phyloP scores from a whole-genome alignment of 78 protist genomes.

The Capsaspora owczarzaki region DNA sequence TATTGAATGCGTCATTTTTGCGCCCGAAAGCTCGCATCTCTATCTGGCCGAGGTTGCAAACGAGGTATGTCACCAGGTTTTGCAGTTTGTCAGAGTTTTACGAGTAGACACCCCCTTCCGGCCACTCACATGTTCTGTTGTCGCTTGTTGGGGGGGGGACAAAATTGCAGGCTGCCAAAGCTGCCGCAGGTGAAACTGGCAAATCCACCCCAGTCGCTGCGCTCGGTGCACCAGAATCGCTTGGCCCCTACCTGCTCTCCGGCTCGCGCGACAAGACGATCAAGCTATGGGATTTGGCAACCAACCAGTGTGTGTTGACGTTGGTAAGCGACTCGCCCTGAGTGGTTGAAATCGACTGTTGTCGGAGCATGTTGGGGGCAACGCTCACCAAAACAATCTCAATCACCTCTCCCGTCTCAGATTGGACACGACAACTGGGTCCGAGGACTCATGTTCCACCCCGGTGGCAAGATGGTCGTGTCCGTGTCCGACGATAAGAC shows the following conservation, averaged over 20 bases:
- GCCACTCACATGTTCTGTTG: too few relatives aligned
- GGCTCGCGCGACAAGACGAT: slow-evolving; percentile 73
- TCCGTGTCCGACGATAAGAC: slow-evolving; percentile 44
- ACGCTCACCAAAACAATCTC: too few relatives aligned
- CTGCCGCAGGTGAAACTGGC: too few relatives aligned
- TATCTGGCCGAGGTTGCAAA: not conserved
- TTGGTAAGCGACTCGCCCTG: slow-evolving; percentile 32
- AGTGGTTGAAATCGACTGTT: not conserved
- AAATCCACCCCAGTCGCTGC: too few relatives aligned
- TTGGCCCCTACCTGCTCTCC: slow-evolving; percentile 2
- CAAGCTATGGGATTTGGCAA: slow-evolving; percentile 62
- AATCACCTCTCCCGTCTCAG: not conserved
- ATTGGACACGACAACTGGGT: slow-evolving; percentile 63
- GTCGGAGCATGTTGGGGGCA: too few relatives aligned
- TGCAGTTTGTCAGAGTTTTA: too few relatives aligned
- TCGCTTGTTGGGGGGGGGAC: too few relatives aligned
- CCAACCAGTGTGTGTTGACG: slow-evolving; percentile 52
- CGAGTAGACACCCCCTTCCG: too few relatives aligned
- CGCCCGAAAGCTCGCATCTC: slow-evolving; percentile 19
- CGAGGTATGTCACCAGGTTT: not conserved
- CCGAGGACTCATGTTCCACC: slow-evolving; percentile 43
- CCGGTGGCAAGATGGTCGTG: slow-evolving; percentile 37
- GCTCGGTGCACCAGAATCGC: too few relatives aligned
- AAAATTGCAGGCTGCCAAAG: too few relatives aligned
- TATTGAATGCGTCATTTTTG: slow-evolving; percentile 68